phyloP scores from a whole-genome alignment of 179 eudicot genomes.

The Actinidia chinensis region DNA sequence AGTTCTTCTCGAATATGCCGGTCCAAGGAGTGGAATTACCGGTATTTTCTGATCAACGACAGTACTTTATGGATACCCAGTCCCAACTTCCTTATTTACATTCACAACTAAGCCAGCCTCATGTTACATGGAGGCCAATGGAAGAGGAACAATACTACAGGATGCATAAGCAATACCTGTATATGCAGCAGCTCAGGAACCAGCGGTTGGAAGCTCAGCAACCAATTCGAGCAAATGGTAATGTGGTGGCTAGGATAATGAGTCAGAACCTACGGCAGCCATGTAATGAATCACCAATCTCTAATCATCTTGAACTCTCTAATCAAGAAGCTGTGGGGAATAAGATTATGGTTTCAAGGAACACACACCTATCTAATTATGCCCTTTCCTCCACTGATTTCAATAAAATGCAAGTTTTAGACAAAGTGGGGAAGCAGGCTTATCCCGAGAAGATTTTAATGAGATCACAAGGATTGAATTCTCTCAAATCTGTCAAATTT shows the following conservation, averaged over 20 bases:
- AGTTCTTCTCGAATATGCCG: not conserved
- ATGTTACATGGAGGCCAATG: constrained; percentile 26
- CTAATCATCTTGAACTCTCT: not conserved
- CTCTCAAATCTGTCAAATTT: constrained; percentile 28
- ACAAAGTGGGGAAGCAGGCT: constrained; percentile 15
- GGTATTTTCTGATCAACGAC: constrained; percentile 12
- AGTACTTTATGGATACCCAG: constrained; percentile 17
- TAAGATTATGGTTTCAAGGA: constrained; percentile 17
- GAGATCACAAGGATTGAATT: constrained; percentile 25
- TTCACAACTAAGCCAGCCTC: constrained; percentile 25
- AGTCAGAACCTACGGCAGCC: constrained; percentile 19
- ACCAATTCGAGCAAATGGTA: constrained; percentile 20
- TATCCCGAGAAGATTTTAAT: constrained; percentile 30
- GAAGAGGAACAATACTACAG: constrained; percentile 27
- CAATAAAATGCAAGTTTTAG: constrained; percentile 16
- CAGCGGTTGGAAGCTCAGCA: constrained; percentile 26
- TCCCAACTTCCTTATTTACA: constrained; percentile 20
- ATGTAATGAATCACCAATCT: not conserved
- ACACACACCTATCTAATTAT: constrained; percentile 13
- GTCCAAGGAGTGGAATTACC: constrained; percentile 24
- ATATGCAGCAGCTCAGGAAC: constrained; percentile 29
- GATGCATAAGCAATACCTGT: constrained; percentile 30
- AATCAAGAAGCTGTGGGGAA: constrained; percentile 24
- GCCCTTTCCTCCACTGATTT: constrained; percentile 14
- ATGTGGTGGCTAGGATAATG: constrained; percentile 19